Evolutionary conservation across 495 filamentous ascomycete species (phyloP).

Genomic region (Podospora appendiculata): DNA sequence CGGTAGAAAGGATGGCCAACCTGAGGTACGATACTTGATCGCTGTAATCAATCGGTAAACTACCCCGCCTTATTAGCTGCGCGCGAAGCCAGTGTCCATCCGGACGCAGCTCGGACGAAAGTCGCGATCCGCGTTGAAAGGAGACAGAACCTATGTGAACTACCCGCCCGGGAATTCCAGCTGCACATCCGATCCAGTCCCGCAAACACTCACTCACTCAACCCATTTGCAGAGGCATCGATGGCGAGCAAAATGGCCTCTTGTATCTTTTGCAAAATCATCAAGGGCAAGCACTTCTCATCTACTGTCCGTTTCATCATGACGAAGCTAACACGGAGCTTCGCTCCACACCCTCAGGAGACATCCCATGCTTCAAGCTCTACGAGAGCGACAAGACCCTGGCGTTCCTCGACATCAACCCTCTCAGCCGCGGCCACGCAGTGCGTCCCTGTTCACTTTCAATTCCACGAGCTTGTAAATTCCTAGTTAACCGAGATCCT

Average conservation of each 20-base stretch:
- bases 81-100: no score
- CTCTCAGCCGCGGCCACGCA: conserved; percentile 75
- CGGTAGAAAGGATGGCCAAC: no score
- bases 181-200: not conserved
- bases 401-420: conserved; percentile 94
- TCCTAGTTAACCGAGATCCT: no score
- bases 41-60: no score
- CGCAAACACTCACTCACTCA: no score
- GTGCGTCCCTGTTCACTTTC: conserved; percentile 30
- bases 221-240: not conserved
- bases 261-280: conserved; percentile 98
- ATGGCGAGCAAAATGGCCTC: conserved; percentile 38
- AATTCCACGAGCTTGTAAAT: no score
- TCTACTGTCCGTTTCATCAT: not conserved
- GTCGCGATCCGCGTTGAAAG: no score
- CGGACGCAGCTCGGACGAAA: no score
- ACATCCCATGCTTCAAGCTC: conserved; percentile 93
- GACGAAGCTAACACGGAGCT: conserved; percentile 1
- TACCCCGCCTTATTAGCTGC: no score
- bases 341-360: conserved; percentile 44
- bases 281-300: conserved; percentile 60
- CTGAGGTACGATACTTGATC: no score
- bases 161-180: no score
- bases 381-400: conserved; percentile 88
- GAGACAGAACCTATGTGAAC: no score